Percentiles rank a stretch among this genome's conserved stretches.
These are phyloP conservation scores for Trapa incisa DNA, from an alignment of 345 rosid species.

Conservation along the genomic window DNA sequence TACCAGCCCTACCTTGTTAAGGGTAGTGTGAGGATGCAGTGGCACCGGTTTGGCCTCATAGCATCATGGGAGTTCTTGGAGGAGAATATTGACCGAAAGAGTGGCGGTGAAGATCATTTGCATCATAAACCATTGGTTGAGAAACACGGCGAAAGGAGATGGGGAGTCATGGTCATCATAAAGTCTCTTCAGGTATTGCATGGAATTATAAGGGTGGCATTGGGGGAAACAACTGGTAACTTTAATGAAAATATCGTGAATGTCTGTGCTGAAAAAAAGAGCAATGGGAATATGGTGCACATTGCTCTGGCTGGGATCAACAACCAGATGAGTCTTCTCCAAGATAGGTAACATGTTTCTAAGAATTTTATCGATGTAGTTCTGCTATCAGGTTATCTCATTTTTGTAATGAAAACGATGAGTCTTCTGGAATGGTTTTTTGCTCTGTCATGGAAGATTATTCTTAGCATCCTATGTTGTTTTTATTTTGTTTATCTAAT, in stretches of 20 bases:
- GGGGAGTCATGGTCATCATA: slow-evolving; percentile 98
- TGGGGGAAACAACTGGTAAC: slow-evolving; percentile 62
- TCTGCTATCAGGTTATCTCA: too few species aligned
- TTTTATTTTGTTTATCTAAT: slow-evolving; percentile 7
- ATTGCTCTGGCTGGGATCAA: slow-evolving; percentile 89
- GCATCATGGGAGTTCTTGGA: slow-evolving; percentile 99
- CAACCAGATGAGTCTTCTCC: slow-evolving; percentile 97
- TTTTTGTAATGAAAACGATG: too few species aligned
- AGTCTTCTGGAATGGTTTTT: too few species aligned
- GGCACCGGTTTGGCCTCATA: slow-evolving; percentile 94
- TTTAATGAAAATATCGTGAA: slow-evolving; percentile 28
- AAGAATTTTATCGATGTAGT: neutral
- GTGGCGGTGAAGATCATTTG: slow-evolving; percentile 41
- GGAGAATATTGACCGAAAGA: slow-evolving; percentile 69
- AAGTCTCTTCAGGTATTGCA: slow-evolving; percentile 87
- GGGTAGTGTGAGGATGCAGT: slow-evolving; percentile 98
- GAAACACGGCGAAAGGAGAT: slow-evolving; percentile 64
- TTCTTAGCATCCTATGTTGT: neutral
- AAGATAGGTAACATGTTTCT: slow-evolving; percentile 57
- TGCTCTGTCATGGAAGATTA: neutral
- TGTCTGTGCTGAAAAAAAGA: slow-evolving; percentile 29
- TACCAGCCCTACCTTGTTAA: slow-evolving; percentile 89
- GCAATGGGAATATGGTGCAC: slow-evolving; percentile 92
- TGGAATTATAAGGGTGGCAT: slow-evolving; percentile 52
- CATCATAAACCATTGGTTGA: slow-evolving; percentile 42